Percentiles rank a stretch among this genome's conserved stretches.
These are phyloP conservation scores for Fraxinus floribunda DNA, from an alignment of 305 asterid genomes.

Conservation along the genomic window DNA sequence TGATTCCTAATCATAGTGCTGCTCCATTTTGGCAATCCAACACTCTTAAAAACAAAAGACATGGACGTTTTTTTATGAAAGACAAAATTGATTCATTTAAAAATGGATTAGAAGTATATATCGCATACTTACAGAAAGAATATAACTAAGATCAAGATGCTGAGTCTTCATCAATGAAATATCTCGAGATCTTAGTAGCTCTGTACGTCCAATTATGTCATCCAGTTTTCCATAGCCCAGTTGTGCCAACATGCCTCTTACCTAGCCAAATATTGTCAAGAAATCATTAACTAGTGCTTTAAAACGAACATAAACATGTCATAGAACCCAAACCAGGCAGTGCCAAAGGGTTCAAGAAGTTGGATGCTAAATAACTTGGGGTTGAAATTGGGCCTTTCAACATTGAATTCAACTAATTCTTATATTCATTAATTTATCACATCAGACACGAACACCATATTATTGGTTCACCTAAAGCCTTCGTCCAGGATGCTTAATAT, in stretches of 20 bases:
- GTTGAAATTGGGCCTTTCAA: not conserved
- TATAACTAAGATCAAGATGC: slow-evolving; percentile 78
- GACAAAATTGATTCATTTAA: slow-evolving; percentile 12
- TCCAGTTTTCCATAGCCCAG: slow-evolving; percentile 94
- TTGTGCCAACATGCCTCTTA: slow-evolving; percentile 89
- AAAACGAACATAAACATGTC: not conserved
- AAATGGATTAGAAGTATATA: slow-evolving; percentile 3
- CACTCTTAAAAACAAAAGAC: slow-evolving; percentile 47
- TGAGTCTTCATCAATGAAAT: slow-evolving; percentile 91
- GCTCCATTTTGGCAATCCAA: slow-evolving; percentile 87
- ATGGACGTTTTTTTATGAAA: slow-evolving; percentile 7
- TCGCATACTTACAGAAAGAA: slow-evolving; percentile 69
- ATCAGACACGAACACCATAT: not conserved
- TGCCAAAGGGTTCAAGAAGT: not conserved
- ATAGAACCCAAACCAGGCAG: not conserved
- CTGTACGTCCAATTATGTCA: slow-evolving; percentile 87
- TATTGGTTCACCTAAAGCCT: not conserved
- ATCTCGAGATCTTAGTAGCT: slow-evolving; percentile 76
- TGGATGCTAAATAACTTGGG: not conserved
- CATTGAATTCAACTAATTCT: not conserved
- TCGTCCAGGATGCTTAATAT: not conserved
- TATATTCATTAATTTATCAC: not conserved
- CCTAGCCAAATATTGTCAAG: slow-evolving; percentile 46
- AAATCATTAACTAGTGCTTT: slow-evolving; percentile 15
- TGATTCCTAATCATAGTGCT: slow-evolving; percentile 85